phyloP scores from a whole-genome alignment of 208 protist genomes.

The Trichomonas tenax region DNA sequence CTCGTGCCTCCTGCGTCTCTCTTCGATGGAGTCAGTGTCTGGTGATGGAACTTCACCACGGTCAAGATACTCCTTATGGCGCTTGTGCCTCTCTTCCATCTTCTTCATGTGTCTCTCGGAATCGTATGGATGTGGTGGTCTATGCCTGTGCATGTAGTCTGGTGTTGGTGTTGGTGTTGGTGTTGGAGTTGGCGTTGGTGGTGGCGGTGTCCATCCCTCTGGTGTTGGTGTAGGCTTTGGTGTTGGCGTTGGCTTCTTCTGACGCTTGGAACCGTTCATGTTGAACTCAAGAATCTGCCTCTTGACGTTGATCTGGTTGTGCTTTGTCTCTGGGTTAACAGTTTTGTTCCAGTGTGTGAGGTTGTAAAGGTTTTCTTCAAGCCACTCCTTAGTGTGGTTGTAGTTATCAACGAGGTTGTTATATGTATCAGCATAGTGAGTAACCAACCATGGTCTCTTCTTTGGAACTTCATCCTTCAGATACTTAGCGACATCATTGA shows the following conservation, averaged over 20 bases:
- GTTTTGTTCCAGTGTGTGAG: not conserved
- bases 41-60: not conserved
- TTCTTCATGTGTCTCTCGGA: not conserved
- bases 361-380: not conserved
- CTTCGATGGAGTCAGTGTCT: not conserved
- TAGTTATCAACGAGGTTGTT: not conserved
- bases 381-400: not conserved
- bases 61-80: not conserved
- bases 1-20: not conserved
- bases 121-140: not conserved
- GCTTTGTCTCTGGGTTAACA: not conserved
- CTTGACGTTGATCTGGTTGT: not conserved
- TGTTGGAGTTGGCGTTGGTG: not conserved
- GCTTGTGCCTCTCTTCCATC: not conserved
- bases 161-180: no score
- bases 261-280: not conserved
- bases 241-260: not conserved
- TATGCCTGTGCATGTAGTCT: not conserved
- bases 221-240: slow-evolving; percentile 1
- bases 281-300: not conserved
- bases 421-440: not conserved
- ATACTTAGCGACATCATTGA: not conserved
- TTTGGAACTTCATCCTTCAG: not conserved
- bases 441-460: not conserved
- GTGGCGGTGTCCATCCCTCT: not conserved